Base-by-base conservation (phyloP, 2,329 filamentous ascomycete species). In the Cordyceps farinosa region DNA sequence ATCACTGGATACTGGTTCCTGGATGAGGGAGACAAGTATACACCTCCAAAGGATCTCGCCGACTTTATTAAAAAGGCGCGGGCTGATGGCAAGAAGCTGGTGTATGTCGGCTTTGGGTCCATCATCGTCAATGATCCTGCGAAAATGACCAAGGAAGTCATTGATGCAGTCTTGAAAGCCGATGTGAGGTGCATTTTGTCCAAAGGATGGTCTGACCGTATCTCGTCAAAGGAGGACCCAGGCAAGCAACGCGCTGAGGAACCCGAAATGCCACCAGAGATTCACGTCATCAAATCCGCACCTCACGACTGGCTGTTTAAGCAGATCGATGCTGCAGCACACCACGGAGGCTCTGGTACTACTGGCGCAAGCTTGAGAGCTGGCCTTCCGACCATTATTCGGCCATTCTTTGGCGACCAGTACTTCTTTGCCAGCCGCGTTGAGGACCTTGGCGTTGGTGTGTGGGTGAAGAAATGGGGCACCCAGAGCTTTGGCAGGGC, bases 1-100 rank as follows among this genome's bases (percentile, higher is more conserved):
- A 91, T 98, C 8, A 98, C 95, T 0, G 95, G 95, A 0, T 98
- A 99, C 77, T 99, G 95, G 95, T 98, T 99, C 76, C 78, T 99
- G 55, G 90, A 97, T 68, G 94, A 97, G 74, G 83, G 80, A 3
- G 81, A 64, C 47, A 78, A 81, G 32, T 98, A 88, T 82, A 82
- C 83, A 52, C 92, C 95, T 1, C 90, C 93, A 0, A 75, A 82
- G 34, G 92, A 94, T 55, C 83, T 99, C 6, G 78, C 82, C 3
- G 84, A 85, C 3, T 99, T 99, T 70, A 98, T 99, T 72, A 77
- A 84, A n/a, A 87, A 89, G 69, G 94, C 95, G 3, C 85, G 91
- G 3, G 79, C 79, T 5, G 94, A 99, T 70, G 82, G 83, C 17
- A 97, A 97, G 79, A 97, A 95, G 79, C 79, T 99, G 13, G 94